Base-by-base conservation (phyloP, 2,329 filamentous ascomycete species). In the Sporothrix protearum region DNA sequence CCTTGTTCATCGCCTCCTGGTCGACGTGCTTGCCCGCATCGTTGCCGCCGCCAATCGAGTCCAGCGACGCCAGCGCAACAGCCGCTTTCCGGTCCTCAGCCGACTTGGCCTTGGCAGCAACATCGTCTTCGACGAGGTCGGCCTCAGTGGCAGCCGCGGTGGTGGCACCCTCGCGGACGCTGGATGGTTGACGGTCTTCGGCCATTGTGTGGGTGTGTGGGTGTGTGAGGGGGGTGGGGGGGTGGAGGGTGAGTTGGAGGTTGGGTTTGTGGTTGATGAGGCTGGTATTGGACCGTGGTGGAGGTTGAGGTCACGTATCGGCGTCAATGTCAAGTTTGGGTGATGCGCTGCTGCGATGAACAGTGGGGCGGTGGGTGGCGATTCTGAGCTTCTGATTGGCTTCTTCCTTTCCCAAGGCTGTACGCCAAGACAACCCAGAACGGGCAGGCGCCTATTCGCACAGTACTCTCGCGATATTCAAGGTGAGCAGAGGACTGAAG, bases 71-170 rank as follows among this genome's bases (percentile, higher is more conserved):
- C 73, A 94, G 87, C 39, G 91, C 92, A 7, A 89, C 89, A 53
- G 90, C 90, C 61, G 91, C 90, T 81, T 93, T 93, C 80, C 91
- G 89, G 82, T 93, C 91, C 80, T 93, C 91, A 77, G 91, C 91
- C 55, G 87, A 88, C 80, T 89, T 91, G 77, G 86, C 85, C 71
- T 82, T 80, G 42, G 80, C 75, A 45, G 75, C 74, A 75, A 84
- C 80, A 76, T 88, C 86, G 73, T 89, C 87, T 71, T 89, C 87
- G 74, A 86, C 87, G 73, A 86, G 82, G 74, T 89, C 87, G 74
- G 85, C 82, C 74, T 89, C 87, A 73, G 84, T 86, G 61, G 84
- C 82, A 36, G 86, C 85, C 71, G 84, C 87, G 57, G 84, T 82
- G 39, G 86, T 84, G 72, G 87, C 87, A 78, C 89, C 89, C 79